Evolutionary conservation across 2,329 filamentous ascomycete genomes (phyloP).

Genomic region (Cladorrhinum sp.): DNA sequence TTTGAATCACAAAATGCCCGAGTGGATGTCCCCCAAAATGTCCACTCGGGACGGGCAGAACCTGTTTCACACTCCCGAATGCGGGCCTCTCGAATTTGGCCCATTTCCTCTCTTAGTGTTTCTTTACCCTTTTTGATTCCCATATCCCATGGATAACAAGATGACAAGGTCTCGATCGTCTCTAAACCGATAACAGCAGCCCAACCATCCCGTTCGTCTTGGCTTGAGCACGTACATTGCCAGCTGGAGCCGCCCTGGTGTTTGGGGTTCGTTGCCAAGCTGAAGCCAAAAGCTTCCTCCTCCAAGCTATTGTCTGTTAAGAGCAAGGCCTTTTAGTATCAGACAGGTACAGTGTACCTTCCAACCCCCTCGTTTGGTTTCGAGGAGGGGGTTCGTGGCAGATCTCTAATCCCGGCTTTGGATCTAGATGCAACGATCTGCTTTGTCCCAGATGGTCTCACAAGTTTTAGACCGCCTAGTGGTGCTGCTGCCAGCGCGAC

Average conservation of each 20-base stretch:
- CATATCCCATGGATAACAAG: not conserved
- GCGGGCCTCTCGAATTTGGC: not conserved
- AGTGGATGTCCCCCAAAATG: not conserved
- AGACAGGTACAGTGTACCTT: too few species aligned
- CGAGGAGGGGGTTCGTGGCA: not conserved
- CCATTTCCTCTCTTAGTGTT: not conserved
- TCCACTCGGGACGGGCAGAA: not conserved
- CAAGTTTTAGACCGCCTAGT: constrained; percentile 1
- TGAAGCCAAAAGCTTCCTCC: not conserved
- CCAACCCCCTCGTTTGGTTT: constrained; percentile 3
- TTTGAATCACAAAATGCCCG: not conserved
- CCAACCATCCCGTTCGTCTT: not conserved
- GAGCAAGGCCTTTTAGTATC: not conserved
- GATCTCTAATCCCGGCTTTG: not conserved
- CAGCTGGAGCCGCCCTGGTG: not conserved
- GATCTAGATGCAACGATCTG: constrained; percentile 1
- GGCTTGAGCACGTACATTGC: not conserved
- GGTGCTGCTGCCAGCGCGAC: not conserved
- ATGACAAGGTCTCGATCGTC: not conserved
- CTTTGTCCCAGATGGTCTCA: constrained; percentile 8
- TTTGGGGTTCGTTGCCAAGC: constrained; percentile 4
- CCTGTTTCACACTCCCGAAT: constrained; percentile 2
- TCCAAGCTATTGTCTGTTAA: not conserved
- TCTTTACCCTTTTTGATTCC: not conserved
- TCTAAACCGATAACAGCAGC: not conserved